Evolutionary conservation across 257 asterid species (phyloP).

Genomic region (Mitragyna speciosa): DNA sequence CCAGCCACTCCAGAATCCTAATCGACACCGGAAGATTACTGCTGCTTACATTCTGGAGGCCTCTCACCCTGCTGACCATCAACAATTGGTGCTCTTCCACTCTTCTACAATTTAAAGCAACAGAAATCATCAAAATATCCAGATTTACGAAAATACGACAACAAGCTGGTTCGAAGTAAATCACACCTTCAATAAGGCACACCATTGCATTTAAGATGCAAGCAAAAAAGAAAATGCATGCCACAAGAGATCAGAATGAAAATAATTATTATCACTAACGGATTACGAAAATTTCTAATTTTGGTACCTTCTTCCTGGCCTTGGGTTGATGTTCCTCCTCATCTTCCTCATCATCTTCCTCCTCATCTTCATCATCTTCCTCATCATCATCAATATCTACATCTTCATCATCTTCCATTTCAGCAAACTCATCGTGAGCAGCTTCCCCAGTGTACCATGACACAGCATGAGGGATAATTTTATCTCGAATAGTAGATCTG

Average conservation of each 20-base stretch:
- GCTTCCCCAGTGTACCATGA: slow-evolving; percentile 98
- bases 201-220: slow-evolving; percentile 3
- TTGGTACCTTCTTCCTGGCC: slow-evolving; percentile 54
- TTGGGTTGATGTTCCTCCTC: slow-evolving; percentile 48
- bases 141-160: background rate
- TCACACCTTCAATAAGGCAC: slow-evolving; percentile 27
- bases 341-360: slow-evolving; percentile 45
- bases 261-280: background rate
- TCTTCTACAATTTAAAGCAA: slow-evolving; percentile 44
- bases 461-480: slow-evolving; percentile 87
- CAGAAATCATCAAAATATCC: background rate
- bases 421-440: slow-evolving; percentile 57
- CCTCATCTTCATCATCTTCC: slow-evolving; percentile 30
- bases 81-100: slow-evolving; percentile 50
- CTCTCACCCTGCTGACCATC: slow-evolving; percentile 76
- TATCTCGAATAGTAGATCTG: slow-evolving; percentile 82
- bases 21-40: slow-evolving; percentile 31
- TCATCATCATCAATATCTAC: slow-evolving; percentile 21
- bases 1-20: background rate
- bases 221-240: background rate
- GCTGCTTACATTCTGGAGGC: slow-evolving; percentile 91
- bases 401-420: slow-evolving; percentile 52
- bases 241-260: slow-evolving; percentile 2
- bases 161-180: background rate
- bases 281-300: background rate